Evolutionary conservation across 768 basidiomycete genomes (phyloP).

Genomic region (Chiua virens): DNA sequence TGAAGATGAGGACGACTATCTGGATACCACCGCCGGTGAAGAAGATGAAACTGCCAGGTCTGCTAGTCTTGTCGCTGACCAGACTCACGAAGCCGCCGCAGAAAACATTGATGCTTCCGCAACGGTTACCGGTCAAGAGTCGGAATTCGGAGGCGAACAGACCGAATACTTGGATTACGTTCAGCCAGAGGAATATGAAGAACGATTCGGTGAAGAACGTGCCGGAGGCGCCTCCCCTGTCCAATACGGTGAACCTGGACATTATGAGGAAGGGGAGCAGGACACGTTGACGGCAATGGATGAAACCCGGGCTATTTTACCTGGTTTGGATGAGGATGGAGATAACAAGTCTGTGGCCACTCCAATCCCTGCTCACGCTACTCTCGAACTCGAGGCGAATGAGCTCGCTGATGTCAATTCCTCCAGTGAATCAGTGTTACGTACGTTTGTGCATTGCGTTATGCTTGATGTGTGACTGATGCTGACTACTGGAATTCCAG

Average conservation of each 20-base stretch:
- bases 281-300: constrained; percentile 19
- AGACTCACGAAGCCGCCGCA: constrained; percentile 20
- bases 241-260: constrained; percentile 18
- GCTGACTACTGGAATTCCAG: constrained; percentile 2
- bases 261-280: constrained; percentile 24
- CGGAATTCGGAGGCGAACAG: constrained; percentile 31
- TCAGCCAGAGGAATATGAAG: constrained; percentile 37
- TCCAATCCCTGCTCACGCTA: constrained; percentile 5
- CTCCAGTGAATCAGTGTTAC: neutral
- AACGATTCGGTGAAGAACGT: constrained; percentile 37
- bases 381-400: constrained; percentile 8
- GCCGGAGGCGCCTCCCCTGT: constrained; percentile 12
- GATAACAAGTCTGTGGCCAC: constrained; percentile 14
- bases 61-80: constrained; percentile 30
- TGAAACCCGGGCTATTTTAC: constrained; percentile 11
- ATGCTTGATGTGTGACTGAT: neutral
- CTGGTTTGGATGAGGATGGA: constrained; percentile 13
- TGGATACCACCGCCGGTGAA: constrained; percentile 13
- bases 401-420: neutral
- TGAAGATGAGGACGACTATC: constrained; percentile 24
- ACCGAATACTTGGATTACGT: constrained; percentile 34
- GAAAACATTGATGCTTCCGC: constrained; percentile 24
- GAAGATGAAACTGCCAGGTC: constrained; percentile 18
- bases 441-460: constrained; percentile 7
- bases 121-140: constrained; percentile 5